These are phyloP conservation scores for Cutaneotrichosporon sp. DNA, from an alignment of 1,284 basidiomycete species.

Conservation along the genomic window DNA sequence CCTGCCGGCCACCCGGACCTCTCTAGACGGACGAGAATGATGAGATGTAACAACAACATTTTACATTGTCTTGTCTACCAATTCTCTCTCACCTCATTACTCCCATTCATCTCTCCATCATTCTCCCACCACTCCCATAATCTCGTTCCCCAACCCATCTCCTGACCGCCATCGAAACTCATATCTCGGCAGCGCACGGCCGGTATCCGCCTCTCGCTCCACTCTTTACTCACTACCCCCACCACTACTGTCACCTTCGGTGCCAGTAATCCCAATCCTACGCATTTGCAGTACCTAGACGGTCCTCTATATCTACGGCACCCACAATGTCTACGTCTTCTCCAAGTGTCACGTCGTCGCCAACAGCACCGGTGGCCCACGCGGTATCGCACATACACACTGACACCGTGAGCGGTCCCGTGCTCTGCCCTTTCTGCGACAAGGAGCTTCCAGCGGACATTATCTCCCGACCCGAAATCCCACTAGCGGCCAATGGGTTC, in stretches of 20 bases:
- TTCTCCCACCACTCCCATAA: neutral
- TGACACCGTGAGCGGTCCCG: slow-evolving; percentile 20
- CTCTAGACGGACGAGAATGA: too few relatives aligned
- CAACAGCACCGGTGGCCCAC: neutral
- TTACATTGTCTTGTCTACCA: neutral
- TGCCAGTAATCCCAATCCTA: neutral
- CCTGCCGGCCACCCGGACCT: neutral
- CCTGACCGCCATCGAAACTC: neutral
- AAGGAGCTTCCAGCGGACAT: slow-evolving; percentile 41
- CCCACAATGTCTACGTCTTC: neutral
- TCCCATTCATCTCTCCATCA: neutral
- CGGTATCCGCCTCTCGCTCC: neutral
- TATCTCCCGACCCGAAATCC: slow-evolving; percentile 10
- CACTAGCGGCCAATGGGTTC: slow-evolving; percentile 1
- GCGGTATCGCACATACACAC: neutral
- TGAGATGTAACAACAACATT: neutral
- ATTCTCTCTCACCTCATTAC: neutral
- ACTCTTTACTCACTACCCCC: neutral
- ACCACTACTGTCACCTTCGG: slow-evolving; percentile 1
- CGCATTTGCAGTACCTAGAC: neutral
- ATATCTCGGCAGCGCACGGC: neutral
- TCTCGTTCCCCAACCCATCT: neutral
- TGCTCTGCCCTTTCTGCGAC: slow-evolving; percentile 47
- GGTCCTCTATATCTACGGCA: neutral
- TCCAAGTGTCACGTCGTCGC: neutral